Evolutionary conservation across 495 filamentous ascomycete genomes (phyloP).

Genomic region (Lophium mytilinum): DNA sequence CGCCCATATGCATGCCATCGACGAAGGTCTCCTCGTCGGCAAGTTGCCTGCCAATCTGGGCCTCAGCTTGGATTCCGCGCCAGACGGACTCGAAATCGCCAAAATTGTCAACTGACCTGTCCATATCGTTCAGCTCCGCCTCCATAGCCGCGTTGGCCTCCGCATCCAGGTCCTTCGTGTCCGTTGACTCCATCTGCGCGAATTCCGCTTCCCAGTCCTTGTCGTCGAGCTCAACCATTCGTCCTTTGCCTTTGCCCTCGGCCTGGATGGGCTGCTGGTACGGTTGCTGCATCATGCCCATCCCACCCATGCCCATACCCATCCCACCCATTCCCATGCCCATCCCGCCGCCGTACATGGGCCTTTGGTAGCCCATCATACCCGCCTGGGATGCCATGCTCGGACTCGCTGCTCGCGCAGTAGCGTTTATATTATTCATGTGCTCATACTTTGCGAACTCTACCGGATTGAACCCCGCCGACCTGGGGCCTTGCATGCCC

Average conservation of each 20-base stretch:
- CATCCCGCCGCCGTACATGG: constrained; percentile 48
- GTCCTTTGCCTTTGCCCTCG: constrained; percentile 76
- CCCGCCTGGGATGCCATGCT: constrained; percentile 40
- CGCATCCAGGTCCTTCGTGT: constrained; percentile 52
- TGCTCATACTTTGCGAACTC: constrained; percentile 84
- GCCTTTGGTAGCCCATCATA: constrained; percentile 51
- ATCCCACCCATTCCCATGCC: constrained; percentile 34
- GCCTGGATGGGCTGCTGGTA: constrained; percentile 49
- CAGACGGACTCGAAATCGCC: constrained; percentile 87
- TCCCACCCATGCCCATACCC: constrained; percentile 28
- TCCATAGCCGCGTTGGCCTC: constrained; percentile 74
- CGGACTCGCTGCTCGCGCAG: constrained; percentile 51
- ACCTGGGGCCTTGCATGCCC: constrained; percentile 40
- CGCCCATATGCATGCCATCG: constrained; percentile 52
- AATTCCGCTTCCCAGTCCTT: constrained; percentile 95
- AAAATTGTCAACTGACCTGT: constrained; percentile 69
- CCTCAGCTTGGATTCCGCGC: constrained; percentile 79
- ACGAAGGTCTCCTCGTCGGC: constrained; percentile 55
- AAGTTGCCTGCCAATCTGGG: constrained; percentile 58
- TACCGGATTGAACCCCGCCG: constrained; percentile 63
- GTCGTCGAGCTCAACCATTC: constrained; percentile 89
- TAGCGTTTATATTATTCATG: constrained; percentile 47
- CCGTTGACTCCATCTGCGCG: constrained; percentile 71
- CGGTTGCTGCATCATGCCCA: constrained; percentile 31
- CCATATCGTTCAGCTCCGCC: constrained; percentile 79